Conservation (phyloP, 2,329 filamentous ascomycete genomes). For the Penicillium expansum region DNA sequence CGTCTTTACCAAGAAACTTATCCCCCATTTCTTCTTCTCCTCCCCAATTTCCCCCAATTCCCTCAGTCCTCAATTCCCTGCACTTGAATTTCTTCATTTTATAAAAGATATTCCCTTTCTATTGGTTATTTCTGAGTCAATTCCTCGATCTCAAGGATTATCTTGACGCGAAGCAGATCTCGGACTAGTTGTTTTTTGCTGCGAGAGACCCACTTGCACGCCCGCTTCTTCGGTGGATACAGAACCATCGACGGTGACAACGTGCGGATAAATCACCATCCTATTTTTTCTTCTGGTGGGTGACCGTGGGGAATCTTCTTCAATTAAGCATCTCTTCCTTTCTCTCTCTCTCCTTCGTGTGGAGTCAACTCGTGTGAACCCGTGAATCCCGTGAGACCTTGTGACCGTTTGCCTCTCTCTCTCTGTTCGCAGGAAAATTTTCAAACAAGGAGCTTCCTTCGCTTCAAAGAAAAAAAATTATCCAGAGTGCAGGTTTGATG, state of each 20-base stretch:
- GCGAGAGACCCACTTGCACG: constrained; percentile 40
- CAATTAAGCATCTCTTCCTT: constrained; percentile 36
- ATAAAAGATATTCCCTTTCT: background rate
- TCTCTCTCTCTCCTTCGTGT: constrained; percentile 28
- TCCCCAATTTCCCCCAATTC: constrained; percentile 2
- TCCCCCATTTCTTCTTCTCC: constrained; percentile 13
- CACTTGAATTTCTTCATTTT: constrained; percentile 2
- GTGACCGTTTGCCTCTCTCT: constrained; percentile 15
- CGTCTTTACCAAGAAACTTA: constrained; percentile 8
- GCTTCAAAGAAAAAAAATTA: constrained; percentile 16
- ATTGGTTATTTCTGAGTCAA: background rate
- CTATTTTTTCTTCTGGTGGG: constrained; percentile 35
- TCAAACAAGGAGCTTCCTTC: constrained; percentile 18
- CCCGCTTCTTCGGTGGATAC: constrained; percentile 41
- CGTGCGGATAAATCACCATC: constrained; percentile 44
- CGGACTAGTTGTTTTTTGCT: constrained; percentile 35
- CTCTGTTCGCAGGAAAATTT: constrained; percentile 20
- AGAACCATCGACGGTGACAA: constrained; percentile 40
- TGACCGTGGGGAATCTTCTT: constrained; percentile 41
- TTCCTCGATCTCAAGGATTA: constrained; percentile 20
- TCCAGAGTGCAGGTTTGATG: constrained; percentile 31
- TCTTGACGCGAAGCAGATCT: constrained; percentile 38
- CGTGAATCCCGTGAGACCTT: constrained; percentile 8
- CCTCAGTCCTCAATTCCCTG: background rate
- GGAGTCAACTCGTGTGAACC: constrained; percentile 26